These are phyloP conservation scores for Aethionema arabicum DNA, from an alignment of 345 rosid genomes.

Conservation along the genomic window DNA sequence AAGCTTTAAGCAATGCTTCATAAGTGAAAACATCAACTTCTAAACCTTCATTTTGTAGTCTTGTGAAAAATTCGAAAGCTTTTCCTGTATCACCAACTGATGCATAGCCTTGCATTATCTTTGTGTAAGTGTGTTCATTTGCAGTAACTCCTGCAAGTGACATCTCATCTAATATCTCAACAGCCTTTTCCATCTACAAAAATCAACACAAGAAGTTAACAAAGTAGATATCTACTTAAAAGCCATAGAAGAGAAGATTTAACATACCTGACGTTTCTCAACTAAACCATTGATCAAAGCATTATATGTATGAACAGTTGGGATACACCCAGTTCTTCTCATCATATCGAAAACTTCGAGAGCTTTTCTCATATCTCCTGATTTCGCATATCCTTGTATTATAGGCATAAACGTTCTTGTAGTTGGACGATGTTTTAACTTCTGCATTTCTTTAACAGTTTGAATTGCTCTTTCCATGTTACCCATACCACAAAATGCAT, in stretches of 20 bases:
- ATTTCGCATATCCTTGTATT: slow-evolving; percentile 75
- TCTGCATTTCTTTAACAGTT: slow-evolving; percentile 86
- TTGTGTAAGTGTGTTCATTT: slow-evolving; percentile 87
- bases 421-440: slow-evolving; percentile 75
- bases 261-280: slow-evolving; percentile 81
- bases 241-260: too few species aligned
- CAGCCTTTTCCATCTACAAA: slow-evolving; percentile 85
- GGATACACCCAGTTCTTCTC: slow-evolving; percentile 91
- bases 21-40: slow-evolving; percentile 82
- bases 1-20: slow-evolving; percentile 91
- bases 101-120: slow-evolving; percentile 98
- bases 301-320: slow-evolving; percentile 86
- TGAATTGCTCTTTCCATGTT: slow-evolving; percentile 88
- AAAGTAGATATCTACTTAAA: too few species aligned
- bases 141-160: slow-evolving; percentile 68
- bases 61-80: slow-evolving; percentile 84
- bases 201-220: not conserved
- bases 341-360: slow-evolving; percentile 81
- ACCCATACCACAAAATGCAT: slow-evolving; percentile 97
- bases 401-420: slow-evolving; percentile 91
- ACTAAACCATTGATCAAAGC: slow-evolving; percentile 90
- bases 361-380: slow-evolving; percentile 80
- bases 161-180: slow-evolving; percentile 90
- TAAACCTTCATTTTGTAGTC: slow-evolving; percentile 76
- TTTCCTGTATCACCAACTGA: slow-evolving; percentile 88